phyloP scores from a whole-genome alignment of 2,329 filamentous ascomycete species.

The Diaporthe helianthi region DNA sequence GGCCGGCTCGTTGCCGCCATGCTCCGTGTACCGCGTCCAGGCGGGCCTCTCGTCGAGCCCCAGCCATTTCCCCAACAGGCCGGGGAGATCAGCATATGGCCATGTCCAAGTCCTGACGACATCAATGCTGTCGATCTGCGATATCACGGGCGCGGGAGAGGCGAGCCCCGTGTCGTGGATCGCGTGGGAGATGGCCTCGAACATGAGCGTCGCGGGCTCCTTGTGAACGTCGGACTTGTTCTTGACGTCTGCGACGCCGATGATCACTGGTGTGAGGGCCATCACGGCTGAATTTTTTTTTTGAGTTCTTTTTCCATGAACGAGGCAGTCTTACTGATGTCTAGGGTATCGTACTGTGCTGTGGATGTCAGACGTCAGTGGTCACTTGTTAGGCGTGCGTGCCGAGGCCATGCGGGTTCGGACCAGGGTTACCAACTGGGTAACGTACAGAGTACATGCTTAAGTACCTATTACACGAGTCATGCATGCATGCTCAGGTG shows the following conservation, averaged over 20 bases:
- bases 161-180: constrained; percentile 55
- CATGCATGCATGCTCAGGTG: too few species aligned
- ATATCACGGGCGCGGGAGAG: constrained; percentile 46
- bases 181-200: constrained; percentile 59
- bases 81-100: constrained; percentile 67
- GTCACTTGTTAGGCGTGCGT: neutral
- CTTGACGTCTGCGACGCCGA: constrained; percentile 68
- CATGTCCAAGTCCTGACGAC: constrained; percentile 72
- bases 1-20: constrained; percentile 70
- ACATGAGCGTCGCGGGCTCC: constrained; percentile 66
- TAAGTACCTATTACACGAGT: too few species aligned
- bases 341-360: too few species aligned
- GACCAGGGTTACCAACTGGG: too few species aligned
- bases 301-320: too few species aligned
- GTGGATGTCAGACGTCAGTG: neutral
- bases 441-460: too few species aligned
- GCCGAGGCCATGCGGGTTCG: neutral
- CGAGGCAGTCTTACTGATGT: neutral
- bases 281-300: too few species aligned
- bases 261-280: constrained; percentile 56
- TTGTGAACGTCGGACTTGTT: constrained; percentile 64
- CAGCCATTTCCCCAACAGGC: constrained; percentile 57
- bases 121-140: constrained; percentile 62
- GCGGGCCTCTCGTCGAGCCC: constrained; percentile 49
- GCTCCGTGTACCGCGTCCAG: constrained; percentile 59